Base-by-base conservation (phyloP, 2,329 filamentous ascomycete species). In the Aureobasidium lini region DNA sequence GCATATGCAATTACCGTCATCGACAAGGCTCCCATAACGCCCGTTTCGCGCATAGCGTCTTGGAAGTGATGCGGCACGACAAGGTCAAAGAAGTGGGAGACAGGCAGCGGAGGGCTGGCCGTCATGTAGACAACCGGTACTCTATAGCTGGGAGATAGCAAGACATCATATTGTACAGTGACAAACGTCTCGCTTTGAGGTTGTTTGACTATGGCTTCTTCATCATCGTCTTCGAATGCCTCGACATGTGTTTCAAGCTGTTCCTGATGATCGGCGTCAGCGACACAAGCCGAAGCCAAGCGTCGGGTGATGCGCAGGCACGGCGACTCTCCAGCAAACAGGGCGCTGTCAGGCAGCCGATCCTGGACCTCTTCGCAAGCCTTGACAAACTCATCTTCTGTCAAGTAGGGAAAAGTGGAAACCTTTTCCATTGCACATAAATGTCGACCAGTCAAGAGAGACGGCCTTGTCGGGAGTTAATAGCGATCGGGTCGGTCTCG, bases 61-160 rank as follows among this genome's bases (percentile, higher is more conserved):
- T 61, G 68, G 65, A 70, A 71, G 0, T 64, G 59, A 2, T 63
- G 52, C 1, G 73, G 70, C 7, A 78, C 70, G 5, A 78, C 62
- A 42, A 71, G 49, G 7, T 65, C 57, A 60, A 76, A 71, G 16
- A 77, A 61, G 1, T 69, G 66, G n/a, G 62, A 56, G 36, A 52
- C 29, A 6, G 59, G 16, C 6, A 56, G 40, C 18, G 49, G 43
- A 46, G 18, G 10, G 29, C 63, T 65, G 49, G 73, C 66, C 23
- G 61, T 65, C 60, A 75, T 65, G 63, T 79, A 78, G 8, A 79
- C 67, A 2, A 77, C 72, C 0, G 77, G 77, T 2, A 79, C 76
- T 46, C 69, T 69, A 60, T 79, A 79, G 10, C 70, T 69, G 18
- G 72, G 69, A 2, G 77, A 79, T 31, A 75, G 68, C 13, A 77